These are phyloP conservation scores for Quambalaria eucalypti DNA, from an alignment of 1,284 basidiomycete species.

Conservation along the genomic window DNA sequence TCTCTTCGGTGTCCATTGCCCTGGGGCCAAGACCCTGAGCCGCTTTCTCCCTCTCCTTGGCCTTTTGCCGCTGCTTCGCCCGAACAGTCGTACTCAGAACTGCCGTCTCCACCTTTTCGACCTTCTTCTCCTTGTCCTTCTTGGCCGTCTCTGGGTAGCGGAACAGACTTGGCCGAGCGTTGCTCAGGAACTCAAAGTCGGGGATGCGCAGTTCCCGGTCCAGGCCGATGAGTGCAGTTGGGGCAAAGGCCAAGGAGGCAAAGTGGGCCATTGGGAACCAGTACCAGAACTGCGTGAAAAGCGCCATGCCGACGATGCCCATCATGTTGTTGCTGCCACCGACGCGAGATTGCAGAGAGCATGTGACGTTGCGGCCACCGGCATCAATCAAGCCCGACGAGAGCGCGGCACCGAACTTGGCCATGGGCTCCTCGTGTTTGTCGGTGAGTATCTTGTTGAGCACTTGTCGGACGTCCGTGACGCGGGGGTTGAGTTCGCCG, in stretches of 20 bases:
- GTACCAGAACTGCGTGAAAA: conserved; percentile 48
- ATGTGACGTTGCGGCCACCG: conserved; percentile 46
- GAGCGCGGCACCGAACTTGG: conserved; percentile 45
- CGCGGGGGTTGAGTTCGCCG: conserved; percentile 43
- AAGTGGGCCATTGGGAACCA: conserved; percentile 48
- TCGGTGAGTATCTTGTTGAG: conserved; percentile 43
- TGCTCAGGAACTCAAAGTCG: conserved; percentile 37
- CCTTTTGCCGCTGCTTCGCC: conserved; percentile 37
- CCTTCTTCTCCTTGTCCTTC: conserved; percentile 40
- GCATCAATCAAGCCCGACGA: conserved; percentile 44
- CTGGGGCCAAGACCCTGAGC: conserved; percentile 23
- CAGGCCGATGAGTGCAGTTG: conserved; percentile 43
- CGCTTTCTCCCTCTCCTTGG: conserved; percentile 38
- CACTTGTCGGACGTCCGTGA: conserved; percentile 32
- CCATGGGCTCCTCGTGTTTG: conserved; percentile 47
- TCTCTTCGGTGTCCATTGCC: conserved; percentile 37
- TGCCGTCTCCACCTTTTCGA: conserved; percentile 45
- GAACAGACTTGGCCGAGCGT: conserved; percentile 42
- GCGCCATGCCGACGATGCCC: conserved; percentile 46
- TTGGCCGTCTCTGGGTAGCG: conserved; percentile 40
- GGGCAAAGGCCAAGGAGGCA: conserved; percentile 42
- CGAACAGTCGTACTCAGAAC: conserved; percentile 44
- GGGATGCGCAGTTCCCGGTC: conserved; percentile 38
- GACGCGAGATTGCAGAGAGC: conserved; percentile 37
- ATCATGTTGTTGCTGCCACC: conserved; percentile 45